Base-by-base conservation (phyloP, 2,329 filamentous ascomycete genomes). In the Mollisia scopiformis region DNA sequence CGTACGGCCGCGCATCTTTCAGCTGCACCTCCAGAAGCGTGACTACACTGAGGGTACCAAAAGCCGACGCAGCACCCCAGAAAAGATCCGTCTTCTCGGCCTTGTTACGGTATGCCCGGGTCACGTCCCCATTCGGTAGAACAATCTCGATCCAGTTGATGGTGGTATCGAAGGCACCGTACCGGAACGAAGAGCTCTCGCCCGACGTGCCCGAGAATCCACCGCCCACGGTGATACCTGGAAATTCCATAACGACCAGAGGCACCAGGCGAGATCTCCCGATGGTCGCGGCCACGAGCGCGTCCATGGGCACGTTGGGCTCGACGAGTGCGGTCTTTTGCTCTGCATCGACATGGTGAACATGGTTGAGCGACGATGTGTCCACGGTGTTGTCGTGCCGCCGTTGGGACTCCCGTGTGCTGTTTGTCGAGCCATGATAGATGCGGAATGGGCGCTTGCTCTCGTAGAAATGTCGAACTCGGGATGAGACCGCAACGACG, bases 191-290 rank as follows among this genome's bases (percentile, higher is more conserved):
- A 62, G 82, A 85, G 71, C 86, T 89, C 71, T 91, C 88, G 1
- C 87, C 88, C 0, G 84, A 83, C 0, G 87, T 89, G 1, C 88
- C 88, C 0, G 85, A 81, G 69, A 88, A 90, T 0, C 85, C 87
- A 3, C 88, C 88, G 13, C 88, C 88, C 0, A 83, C 84, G 0
- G 88, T 91, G 63, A 90, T 91, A 0, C 86, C 86, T 0, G 87
- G 87, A 52, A 91, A 88, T 67, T 91, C 88, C 84, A 90, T 89
- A 4, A 91, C 86, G 0, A 91, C 86, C 0, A 82, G 83, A 0
- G 83, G 87, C 1, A 91, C 74, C 0, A 90, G 75, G 0, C 82
- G 82, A 51, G 84, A 70, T n/a, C n/a, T n/a, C 4, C n/a, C 37
- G 50, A 87, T 67, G 0, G 86, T 86, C 1, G 80, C 84, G 55